Evolutionary conservation across 441 rosid species (phyloP).

Genomic region (Manihot esculenta): DNA sequence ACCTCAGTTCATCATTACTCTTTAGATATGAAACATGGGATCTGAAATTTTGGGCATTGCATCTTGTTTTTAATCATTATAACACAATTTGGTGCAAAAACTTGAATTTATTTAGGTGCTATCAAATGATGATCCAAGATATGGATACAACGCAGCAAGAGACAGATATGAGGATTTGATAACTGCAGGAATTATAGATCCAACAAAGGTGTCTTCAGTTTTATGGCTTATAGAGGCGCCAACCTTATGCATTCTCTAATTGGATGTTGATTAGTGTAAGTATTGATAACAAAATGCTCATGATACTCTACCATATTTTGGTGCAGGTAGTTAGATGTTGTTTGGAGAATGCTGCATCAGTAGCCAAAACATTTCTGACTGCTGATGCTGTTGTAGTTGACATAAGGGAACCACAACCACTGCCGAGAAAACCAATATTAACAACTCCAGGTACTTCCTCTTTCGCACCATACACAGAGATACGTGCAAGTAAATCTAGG

Average conservation of each 20-base stretch:
- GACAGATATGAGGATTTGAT: constrained; percentile 70
- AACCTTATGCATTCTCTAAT: background rate
- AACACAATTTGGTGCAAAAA: constrained; percentile 3
- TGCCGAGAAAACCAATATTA: constrained; percentile 46
- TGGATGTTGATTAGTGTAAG: background rate
- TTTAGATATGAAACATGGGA: background rate
- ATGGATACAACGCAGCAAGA: constrained; percentile 85
- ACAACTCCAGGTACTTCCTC: constrained; percentile 18
- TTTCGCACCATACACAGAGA: constrained; percentile 13
- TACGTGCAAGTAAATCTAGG: constrained; percentile 10
- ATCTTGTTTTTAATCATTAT: constrained; percentile 20
- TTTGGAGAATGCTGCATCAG: constrained; percentile 87
- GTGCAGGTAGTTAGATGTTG: constrained; percentile 87
- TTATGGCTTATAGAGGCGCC: background rate
- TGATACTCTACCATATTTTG: background rate
- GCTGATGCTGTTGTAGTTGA: constrained; percentile 79
- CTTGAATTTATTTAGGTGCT: background rate
- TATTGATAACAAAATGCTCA: background rate
- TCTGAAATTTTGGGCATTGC: background rate
- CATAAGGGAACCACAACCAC: constrained; percentile 49
- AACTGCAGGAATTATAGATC: constrained; percentile 80
- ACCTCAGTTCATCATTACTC: constrained; percentile 9
- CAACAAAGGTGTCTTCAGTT: constrained; percentile 56
- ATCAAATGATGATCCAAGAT: constrained; percentile 41
- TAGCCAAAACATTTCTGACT: constrained; percentile 75